Base-by-base conservation (phyloP, 257 asterid genomes). In the Solanum stenotomum region DNA sequence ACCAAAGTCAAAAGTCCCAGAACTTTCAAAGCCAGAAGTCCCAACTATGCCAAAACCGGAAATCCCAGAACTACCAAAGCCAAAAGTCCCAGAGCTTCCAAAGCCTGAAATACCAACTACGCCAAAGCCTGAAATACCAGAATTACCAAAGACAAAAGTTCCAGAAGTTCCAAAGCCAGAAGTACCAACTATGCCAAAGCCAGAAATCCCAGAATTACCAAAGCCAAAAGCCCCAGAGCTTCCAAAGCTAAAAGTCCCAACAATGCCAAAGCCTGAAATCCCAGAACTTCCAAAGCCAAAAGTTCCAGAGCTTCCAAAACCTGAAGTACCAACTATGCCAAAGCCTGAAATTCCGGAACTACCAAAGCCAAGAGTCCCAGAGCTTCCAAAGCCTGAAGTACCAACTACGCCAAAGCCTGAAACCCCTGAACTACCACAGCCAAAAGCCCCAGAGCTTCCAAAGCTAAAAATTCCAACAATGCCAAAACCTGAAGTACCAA, bases 341-440 rank as follows among this genome's bases (percentile, higher is more conserved):
- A 79, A 20, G 10, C 84, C 2, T 11, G 63, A 40, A 65, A 38
- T 18, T 11, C 85, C 13, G 42, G 67, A 65, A 14, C 2, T 46
- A 46, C 20, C 59, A 46, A 46, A 46, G 59, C 0, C 59, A 46
- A 46, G 15, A 14, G 59, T 14, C 5, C 22, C 20, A 46, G 59
- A 46, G 2, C 20, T 88, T 9, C 85, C 90, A 76, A 84, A 86
- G 8, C 61, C 61, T 13, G 42, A 88, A 29, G 18, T 76, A 0
- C 85, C 10, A 16, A 88, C 82, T 4, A 15, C 23, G 23, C 86
- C 85, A 75, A 71, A 86, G 76, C 90, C 92, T 12, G 18, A 27
- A 61, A 1, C 23, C n/a, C n/a, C 77, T 3, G 59, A 85, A 27
- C 23, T 90, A 3, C 93, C 94, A 11, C 90, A 91, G 34, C 63